Conservation (phyloP, 257 asterid genomes). For the Asclepias syriaca region DNA sequence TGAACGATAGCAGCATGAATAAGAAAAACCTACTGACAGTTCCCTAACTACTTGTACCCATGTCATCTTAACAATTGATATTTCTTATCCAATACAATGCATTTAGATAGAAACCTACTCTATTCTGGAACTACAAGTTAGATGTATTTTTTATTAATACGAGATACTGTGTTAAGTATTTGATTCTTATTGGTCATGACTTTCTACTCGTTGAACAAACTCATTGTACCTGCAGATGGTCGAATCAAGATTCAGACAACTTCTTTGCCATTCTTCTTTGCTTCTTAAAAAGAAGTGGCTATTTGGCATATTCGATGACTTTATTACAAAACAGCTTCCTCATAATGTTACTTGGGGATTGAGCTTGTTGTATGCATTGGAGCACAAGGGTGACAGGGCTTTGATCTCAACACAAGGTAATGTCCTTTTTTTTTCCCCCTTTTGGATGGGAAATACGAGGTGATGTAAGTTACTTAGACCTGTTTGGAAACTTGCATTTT, state of each 20-base stretch:
- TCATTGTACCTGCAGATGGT: constrained; percentile 65
- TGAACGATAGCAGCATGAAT: neutral
- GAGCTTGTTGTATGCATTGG: constrained; percentile 95
- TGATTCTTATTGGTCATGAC: neutral
- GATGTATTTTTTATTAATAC: neutral
- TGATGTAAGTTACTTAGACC: neutral
- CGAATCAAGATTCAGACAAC: constrained; percentile 69
- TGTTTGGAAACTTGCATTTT: neutral
- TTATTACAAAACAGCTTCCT: constrained; percentile 95
- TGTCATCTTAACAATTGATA: neutral
- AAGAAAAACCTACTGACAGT: neutral
- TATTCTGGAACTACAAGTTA: neutral
- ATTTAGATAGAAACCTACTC: neutral
- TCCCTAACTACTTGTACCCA: neutral
- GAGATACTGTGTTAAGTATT: neutral
- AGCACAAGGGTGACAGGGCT: constrained; percentile 93
- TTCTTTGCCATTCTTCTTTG: constrained; percentile 65
- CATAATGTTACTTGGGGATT: constrained; percentile 98
- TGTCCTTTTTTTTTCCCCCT: constrained; percentile 6
- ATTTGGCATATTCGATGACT: constrained; percentile 86
- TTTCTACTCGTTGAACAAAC: neutral
- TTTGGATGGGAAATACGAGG: constrained; percentile 27
- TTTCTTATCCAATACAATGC: neutral
- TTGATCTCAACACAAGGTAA: constrained; percentile 96
- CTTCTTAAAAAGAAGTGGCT: constrained; percentile 94